phyloP scores from a whole-genome alignment of 768 basidiomycete genomes.

The Boletales sp. region DNA sequence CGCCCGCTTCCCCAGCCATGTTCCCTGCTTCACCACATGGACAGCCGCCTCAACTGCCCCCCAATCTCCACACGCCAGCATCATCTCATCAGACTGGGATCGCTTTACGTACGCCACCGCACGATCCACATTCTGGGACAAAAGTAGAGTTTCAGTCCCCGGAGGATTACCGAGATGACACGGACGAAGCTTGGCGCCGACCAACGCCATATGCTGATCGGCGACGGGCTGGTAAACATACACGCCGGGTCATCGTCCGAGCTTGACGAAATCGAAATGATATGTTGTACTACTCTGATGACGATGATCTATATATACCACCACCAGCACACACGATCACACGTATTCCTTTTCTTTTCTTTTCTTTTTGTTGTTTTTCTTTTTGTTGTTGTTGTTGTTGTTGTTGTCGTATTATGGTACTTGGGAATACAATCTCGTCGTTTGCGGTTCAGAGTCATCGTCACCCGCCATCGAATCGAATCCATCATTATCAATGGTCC shows the following conservation, averaged over 20 bases:
- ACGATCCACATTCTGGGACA: slow-evolving; percentile 36
- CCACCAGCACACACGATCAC: no score
- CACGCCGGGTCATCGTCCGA: slow-evolving; percentile 64
- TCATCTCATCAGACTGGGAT: slow-evolving; percentile 20
- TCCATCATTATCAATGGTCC: no score
- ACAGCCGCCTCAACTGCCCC: slow-evolving; percentile 32
- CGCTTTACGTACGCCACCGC: slow-evolving; percentile 45
- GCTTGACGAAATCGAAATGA: slow-evolving; percentile 11
- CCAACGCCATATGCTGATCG: slow-evolving; percentile 75
- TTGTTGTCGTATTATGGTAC: no score
- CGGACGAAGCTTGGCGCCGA: slow-evolving; percentile 68
- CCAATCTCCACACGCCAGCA: slow-evolving; percentile 29
- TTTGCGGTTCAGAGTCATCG: no score
- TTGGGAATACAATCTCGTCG: no score
- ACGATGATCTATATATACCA: no score
- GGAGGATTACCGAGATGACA: slow-evolving; percentile 54
- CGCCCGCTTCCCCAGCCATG: slow-evolving; percentile 27
- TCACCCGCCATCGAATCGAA: no score
- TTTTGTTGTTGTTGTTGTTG: no score
- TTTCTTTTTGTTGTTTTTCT: no score
- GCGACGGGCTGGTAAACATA: slow-evolving; percentile 77
- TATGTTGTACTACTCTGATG: no score
- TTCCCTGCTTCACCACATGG: slow-evolving; percentile 30
- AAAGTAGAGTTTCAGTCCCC: slow-evolving; percentile 30
- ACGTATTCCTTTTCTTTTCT: no score